Percentiles rank a stretch among this genome's conserved stretches.
phyloP scores from a whole-genome alignment of 108 stramenopile species.

The Discostella stelligeroides region DNA sequence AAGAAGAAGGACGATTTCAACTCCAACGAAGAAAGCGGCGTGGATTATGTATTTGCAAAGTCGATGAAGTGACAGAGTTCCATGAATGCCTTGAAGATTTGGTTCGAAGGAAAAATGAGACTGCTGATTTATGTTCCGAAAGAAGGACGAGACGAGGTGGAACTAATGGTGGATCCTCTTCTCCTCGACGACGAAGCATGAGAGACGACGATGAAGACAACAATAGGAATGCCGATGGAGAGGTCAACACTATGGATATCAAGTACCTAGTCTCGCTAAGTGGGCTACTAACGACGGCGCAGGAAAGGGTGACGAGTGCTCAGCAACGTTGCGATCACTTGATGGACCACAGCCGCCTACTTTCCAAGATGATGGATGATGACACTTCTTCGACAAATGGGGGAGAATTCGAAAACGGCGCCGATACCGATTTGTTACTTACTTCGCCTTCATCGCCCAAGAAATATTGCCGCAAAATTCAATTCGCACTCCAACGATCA shows the following conservation, averaged over 20 bases:
- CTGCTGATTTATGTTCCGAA: constrained; percentile 39
- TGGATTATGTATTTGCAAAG: constrained; percentile 7
- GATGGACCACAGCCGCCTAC: constrained; percentile 44
- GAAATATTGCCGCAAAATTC: constrained; percentile 15
- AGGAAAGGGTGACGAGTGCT: constrained; percentile 51
- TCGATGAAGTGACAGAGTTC: constrained; percentile 38
- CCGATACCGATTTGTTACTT: constrained; percentile 7
- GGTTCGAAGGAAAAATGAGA: constrained; percentile 48
- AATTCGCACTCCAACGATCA: constrained; percentile 24
- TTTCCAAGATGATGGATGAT: constrained; percentile 38
- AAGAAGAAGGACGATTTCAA: no score
- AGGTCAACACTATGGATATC: constrained; percentile 45
- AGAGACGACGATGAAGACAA: background rate
- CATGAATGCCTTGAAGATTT: constrained; percentile 50
- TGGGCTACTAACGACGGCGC: constrained; percentile 51
- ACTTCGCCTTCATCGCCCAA: no score
- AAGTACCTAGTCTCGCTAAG: constrained; percentile 52
- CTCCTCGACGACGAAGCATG: background rate
- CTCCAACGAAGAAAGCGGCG: constrained; percentile 2
- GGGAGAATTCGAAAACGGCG: constrained; percentile 3
- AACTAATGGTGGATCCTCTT: background rate
- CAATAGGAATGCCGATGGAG: constrained; percentile 5
- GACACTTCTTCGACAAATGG: no score
- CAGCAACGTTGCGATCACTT: constrained; percentile 52
- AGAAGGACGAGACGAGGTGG: constrained; percentile 29